Conservation (phyloP, 495 filamentous ascomycete species). For the Xylaria telfairii region DNA sequence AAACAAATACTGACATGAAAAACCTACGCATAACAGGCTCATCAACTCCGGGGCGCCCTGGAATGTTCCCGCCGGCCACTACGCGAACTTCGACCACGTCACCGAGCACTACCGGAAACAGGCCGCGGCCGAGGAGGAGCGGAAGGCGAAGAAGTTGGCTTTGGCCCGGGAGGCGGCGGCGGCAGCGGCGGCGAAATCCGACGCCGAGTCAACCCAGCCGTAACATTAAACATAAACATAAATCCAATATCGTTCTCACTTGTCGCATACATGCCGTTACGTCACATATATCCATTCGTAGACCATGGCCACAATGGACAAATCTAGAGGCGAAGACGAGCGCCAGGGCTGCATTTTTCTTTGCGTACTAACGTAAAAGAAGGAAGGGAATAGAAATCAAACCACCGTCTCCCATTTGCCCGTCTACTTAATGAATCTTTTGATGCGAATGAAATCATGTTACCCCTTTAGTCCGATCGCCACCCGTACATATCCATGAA, state of each 20-base stretch:
- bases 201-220: constrained; percentile 30
- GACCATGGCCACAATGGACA: background rate
- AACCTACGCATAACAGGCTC: constrained; percentile 44
- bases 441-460: background rate
- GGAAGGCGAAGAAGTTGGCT: constrained; percentile 50
- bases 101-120: constrained; percentile 55
- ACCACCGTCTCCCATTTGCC: background rate
- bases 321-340: background rate
- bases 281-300: constrained; percentile 1
- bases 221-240: constrained; percentile 18
- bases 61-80: constrained; percentile 55
- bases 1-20: constrained; percentile 17
- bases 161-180: background rate
- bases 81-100: constrained; percentile 50
- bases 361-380: background rate
- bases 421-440: background rate
- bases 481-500: background rate
- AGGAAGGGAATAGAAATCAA: constrained; percentile 1
- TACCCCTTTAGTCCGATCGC: background rate
- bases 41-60: constrained; percentile 49
- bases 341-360: background rate
- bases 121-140: constrained; percentile 53
- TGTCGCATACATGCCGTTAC: background rate
- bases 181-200: constrained; percentile 7
- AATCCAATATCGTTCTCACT: background rate